Evolutionary conservation across 1,139 yeast species (phyloP), one percentile per base, ranked within the genome.

Genomic region (Debaryomyces udenii): DNA sequence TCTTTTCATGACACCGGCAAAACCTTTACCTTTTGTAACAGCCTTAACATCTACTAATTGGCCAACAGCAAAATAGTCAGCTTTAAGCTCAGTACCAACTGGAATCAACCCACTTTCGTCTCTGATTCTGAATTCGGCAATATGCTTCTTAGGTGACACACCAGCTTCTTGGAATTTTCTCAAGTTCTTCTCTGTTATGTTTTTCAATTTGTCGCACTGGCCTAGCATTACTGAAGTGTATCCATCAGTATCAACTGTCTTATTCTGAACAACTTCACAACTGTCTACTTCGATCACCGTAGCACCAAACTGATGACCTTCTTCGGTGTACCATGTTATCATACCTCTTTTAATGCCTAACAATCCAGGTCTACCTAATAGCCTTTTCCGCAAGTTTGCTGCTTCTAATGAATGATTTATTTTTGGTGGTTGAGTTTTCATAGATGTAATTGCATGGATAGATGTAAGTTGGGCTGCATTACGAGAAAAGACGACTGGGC

Each of bases 1-100:
- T 68, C 96, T 82, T 64, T 93, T 93, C 96, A 93, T 93, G 15
- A 93, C 99, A 80, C 99, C 99, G 15, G 93, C 90, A 63, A 89
- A 89, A 11, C 99, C 99, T 67, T 94, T 93, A 68, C 99, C 99
- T 64, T 90, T 93, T 37, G 94, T 76, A 15, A 78, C 74, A 10
- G 91, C 86, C 56, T 82, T 76, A 39, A 88, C 70, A 59, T 93
- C 99, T 20, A 93, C 93, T 47, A 71, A 76, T 61, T 89, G 95
- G 18, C 98, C 99, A 14, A 73, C 76, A 42, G 81, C 76, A 62
- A 93, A 91, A 63, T 85, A 93, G 56, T 88, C 90, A 1, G 97
- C 96, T 44, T 71, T 78, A 42, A 93, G 66, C 53, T 83, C 81
- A 3, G 93, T 81, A 3, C 98, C 98, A 6, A 84, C 67, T 9